Percentiles rank a stretch among this genome's conserved stretches.
Conservation (phyloP, 2,329 filamentous ascomycete species). For the Colletotrichum sp. region DNA sequence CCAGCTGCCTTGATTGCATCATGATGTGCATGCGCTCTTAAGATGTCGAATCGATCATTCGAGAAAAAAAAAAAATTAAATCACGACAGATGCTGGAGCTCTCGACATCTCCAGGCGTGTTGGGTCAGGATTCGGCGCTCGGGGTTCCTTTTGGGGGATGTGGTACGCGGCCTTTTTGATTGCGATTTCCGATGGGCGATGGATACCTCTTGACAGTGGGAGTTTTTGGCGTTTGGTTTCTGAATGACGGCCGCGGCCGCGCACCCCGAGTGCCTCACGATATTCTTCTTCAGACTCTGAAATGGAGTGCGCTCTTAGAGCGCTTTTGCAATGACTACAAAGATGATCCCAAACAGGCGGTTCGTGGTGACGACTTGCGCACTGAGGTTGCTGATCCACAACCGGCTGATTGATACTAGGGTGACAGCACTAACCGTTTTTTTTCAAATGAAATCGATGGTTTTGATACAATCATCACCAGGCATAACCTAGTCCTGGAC, state of each 20-base stretch:
- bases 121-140: neutral
- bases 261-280: neutral
- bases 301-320: neutral
- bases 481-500: neutral
- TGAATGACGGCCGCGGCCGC: neutral
- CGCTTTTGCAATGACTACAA: neutral
- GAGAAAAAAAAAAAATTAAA: too few species aligned
- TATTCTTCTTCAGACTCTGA: neutral
- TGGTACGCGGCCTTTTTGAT: neutral
- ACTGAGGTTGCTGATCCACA: neutral
- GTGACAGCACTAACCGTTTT: neutral
- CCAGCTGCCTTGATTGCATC: conserved; percentile 2
- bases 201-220: neutral
- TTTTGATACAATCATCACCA: neutral
- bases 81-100: neutral
- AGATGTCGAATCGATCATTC: neutral
- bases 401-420: neutral
- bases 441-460: neutral
- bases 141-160: neutral
- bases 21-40: neutral
- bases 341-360: neutral
- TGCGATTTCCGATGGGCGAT: neutral
- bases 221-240: neutral
- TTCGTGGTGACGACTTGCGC: neutral
- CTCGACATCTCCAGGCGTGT: neutral